phyloP scores from a whole-genome alignment of 805 yeast genomes.

The Lipomyces kockii region DNA sequence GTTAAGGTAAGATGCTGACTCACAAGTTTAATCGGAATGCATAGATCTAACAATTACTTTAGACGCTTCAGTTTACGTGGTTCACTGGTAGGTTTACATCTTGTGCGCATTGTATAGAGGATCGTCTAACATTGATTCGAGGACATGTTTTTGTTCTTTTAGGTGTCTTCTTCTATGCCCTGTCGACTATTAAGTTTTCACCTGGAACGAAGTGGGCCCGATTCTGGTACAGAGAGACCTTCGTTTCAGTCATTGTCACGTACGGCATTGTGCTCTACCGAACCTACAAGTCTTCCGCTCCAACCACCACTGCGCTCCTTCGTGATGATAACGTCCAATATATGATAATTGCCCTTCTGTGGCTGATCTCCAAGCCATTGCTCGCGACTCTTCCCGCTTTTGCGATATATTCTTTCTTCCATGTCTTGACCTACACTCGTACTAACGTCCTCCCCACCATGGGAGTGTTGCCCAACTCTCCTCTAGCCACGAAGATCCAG shows the following conservation, averaged over 20 bases:
- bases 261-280: slow-evolving; percentile 79
- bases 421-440: slow-evolving; percentile 71
- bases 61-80: slow-evolving; percentile 73
- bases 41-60: background rate
- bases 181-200: slow-evolving; percentile 44
- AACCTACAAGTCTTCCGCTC: slow-evolving; percentile 46
- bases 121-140: slow-evolving; percentile 15
- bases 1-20: slow-evolving; percentile 24
- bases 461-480: slow-evolving; percentile 45
- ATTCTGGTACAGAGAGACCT: slow-evolving; percentile 62
- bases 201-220: slow-evolving; percentile 45
- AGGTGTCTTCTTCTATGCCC: slow-evolving; percentile 49
- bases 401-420: slow-evolving; percentile 78
- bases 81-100: slow-evolving; percentile 50
- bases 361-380: slow-evolving; percentile 64
- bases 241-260: slow-evolving; percentile 68
- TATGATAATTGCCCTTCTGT: slow-evolving; percentile 57
- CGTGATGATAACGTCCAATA: slow-evolving; percentile 77
- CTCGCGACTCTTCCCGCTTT: slow-evolving; percentile 73
- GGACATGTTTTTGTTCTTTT: slow-evolving; percentile 59
- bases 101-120: background rate
- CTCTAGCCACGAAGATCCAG: slow-evolving; percentile 46
- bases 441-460: slow-evolving; percentile 69
- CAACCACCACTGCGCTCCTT: slow-evolving; percentile 45
- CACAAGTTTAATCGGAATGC: background rate